Percentiles rank a stretch among this genome's conserved stretches.
phyloP scores from a whole-genome alignment of 768 basidiomycete genomes.

The Coprinopsis cinerea region DNA sequence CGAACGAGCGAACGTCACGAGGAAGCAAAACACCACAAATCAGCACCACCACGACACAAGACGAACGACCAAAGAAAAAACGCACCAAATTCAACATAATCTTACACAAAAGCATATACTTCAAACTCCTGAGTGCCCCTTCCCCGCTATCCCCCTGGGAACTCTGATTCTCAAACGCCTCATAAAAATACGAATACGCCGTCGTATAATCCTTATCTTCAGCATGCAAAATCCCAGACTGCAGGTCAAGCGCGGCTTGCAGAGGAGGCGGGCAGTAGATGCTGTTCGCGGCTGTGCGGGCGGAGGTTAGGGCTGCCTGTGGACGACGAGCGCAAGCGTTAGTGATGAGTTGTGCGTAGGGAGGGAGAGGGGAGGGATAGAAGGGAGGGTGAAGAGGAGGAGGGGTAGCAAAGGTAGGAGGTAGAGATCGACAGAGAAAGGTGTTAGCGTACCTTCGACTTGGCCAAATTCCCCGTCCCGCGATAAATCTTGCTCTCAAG shows the following conservation, averaged over 20 bases:
- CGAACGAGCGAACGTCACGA: too few species aligned
- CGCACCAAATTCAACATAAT: constrained; percentile 93
- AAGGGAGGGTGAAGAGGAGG: too few species aligned
- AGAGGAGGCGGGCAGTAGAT: constrained; percentile 71
- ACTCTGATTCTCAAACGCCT: constrained; percentile 88
- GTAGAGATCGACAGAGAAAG: too few species aligned
- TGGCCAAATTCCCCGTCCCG: constrained; percentile 82
- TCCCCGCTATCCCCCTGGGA: constrained; percentile 59
- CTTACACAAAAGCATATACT: constrained; percentile 98
- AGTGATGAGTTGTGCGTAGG: too few species aligned
- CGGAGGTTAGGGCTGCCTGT: constrained; percentile 82
- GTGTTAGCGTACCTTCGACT: constrained; percentile 63
- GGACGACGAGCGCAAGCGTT: not conserved
- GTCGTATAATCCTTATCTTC: constrained; percentile 99
- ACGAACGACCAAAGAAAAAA: constrained; percentile 11
- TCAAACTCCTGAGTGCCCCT: constrained; percentile 76
- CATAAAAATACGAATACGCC: constrained; percentile 95
- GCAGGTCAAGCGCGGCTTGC: constrained; percentile 46
- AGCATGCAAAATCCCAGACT: constrained; percentile 77
- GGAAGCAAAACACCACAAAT: not conserved
- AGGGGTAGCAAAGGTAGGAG: too few species aligned
- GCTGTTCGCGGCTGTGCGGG: constrained; percentile 89
- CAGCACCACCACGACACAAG: not conserved
- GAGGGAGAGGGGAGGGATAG: too few species aligned
- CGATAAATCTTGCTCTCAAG: constrained; percentile 90